These are phyloP conservation scores for Xylaria sp. DNA, from an alignment of 2,329 filamentous ascomycete species.

Conservation along the genomic window DNA sequence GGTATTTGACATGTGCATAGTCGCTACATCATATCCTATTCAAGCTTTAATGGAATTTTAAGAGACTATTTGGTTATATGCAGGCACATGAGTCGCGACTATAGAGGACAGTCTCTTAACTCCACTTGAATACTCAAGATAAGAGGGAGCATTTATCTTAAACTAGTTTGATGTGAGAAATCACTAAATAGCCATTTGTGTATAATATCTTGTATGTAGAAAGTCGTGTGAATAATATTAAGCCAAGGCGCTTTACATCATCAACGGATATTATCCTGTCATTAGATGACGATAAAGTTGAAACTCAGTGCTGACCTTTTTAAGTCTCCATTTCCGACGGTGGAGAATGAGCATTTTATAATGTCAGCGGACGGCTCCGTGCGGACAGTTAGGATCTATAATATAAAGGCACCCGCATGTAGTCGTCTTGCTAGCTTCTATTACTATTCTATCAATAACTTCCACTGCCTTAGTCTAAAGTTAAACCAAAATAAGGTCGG, in stretches of 20 bases:
- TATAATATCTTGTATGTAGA: background rate
- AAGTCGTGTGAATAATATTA: background rate
- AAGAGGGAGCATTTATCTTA: too few species aligned
- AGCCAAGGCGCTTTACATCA: background rate
- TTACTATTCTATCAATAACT: too few species aligned
- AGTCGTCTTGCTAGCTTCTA: too few species aligned
- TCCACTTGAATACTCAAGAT: too few species aligned
- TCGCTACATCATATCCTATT: constrained; percentile 1
- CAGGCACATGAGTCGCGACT: background rate
- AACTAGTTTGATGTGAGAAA: too few species aligned
- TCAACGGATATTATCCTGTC: background rate
- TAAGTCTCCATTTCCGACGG: background rate
- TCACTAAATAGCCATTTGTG: background rate
- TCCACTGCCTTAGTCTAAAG: too few species aligned
- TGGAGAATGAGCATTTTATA: background rate
- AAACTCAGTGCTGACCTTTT: background rate
- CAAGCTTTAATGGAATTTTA: background rate
- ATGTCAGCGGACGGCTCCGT: background rate
- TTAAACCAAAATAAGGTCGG: too few species aligned
- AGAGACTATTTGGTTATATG: background rate
- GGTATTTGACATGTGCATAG: background rate
- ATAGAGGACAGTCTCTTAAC: background rate
- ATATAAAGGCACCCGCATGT: background rate
- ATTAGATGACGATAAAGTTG: background rate
- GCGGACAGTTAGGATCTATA: background rate